A percentile compares a stretch with the other conserved stretches of the same genome.
phyloP scores from a whole-genome alignment of 202 grass and related monocot genomes.

The Dendrocalamus latiflorus region DNA sequence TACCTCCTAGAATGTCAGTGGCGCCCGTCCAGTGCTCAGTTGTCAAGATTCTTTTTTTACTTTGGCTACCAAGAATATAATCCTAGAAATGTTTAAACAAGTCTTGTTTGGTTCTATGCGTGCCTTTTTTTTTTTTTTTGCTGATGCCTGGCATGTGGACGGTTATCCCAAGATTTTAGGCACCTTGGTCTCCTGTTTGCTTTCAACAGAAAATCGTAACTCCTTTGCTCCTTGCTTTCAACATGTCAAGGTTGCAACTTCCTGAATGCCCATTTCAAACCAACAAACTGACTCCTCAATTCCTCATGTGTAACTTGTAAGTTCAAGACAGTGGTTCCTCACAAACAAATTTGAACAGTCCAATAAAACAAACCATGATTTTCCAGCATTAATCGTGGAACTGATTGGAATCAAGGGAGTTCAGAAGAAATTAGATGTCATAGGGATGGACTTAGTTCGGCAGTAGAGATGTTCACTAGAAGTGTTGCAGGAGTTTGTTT shows the following conservation, averaged over 20 bases:
- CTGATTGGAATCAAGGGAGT: neutral
- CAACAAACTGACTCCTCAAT: neutral
- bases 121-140: too few relatives aligned
- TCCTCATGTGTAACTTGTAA: neutral
- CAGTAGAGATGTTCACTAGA: neutral
- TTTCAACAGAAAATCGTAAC: neutral
- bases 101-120: neutral
- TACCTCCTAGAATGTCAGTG: neutral
- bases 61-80: neutral
- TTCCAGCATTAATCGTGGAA: neutral
- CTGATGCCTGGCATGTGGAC: neutral
- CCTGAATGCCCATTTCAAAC: neutral
- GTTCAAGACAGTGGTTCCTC: neutral
- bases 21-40: neutral
- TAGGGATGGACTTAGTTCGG: neutral
- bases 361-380: neutral
- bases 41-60: neutral
- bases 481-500: neutral
- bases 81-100: neutral
- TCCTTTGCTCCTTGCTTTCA: neutral
- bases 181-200: neutral
- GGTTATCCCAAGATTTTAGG: neutral
- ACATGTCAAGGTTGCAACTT: conserved; percentile 1
- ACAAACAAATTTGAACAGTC: neutral
- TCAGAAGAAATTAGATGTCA: neutral